A percentile compares a stretch with the other conserved stretches of the same genome.
These are phyloP conservation scores for Pueraria montana DNA, from an alignment of 306 rosid genomes.

Conservation along the genomic window DNA sequence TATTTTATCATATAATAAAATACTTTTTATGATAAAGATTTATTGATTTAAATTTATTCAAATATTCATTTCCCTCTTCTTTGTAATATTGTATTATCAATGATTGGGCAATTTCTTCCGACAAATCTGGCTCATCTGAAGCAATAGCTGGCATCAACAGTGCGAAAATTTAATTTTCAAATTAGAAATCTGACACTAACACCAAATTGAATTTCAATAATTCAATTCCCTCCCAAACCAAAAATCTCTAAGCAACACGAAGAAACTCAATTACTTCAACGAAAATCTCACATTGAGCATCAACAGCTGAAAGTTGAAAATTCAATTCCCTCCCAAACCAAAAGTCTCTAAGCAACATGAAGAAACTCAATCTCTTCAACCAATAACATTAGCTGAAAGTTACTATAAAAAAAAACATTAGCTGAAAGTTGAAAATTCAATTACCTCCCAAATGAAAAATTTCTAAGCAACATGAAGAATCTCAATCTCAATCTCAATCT, in stretches of 20 bases:
- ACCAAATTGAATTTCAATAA: slow-evolving; percentile 37
- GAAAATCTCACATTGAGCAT: not conserved
- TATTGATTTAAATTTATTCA: not conserved
- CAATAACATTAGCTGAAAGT: too few species aligned
- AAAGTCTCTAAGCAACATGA: not conserved
- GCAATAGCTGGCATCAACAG: not conserved
- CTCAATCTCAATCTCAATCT: too few species aligned
- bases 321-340: not conserved
- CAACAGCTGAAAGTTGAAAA: not conserved
- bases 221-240: not conserved
- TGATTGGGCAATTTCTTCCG: not conserved
- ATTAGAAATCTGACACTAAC: not conserved
- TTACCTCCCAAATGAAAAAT: not conserved
- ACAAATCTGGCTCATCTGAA: slow-evolving; percentile 10
- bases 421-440: not conserved
- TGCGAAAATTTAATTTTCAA: slow-evolving; percentile 41
- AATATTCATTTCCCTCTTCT: not conserved
- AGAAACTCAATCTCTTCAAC: not conserved
- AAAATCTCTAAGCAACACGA: not conserved
- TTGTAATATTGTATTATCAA: not conserved
- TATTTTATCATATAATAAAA: not conserved
- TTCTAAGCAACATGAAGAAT: not conserved
- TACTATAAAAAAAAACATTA: too few species aligned
- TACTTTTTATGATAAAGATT: not conserved
- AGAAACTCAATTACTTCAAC: not conserved